Evolutionary conservation across 1,284 basidiomycete species (phyloP).

Genomic region (Marasmius fiardii): DNA sequence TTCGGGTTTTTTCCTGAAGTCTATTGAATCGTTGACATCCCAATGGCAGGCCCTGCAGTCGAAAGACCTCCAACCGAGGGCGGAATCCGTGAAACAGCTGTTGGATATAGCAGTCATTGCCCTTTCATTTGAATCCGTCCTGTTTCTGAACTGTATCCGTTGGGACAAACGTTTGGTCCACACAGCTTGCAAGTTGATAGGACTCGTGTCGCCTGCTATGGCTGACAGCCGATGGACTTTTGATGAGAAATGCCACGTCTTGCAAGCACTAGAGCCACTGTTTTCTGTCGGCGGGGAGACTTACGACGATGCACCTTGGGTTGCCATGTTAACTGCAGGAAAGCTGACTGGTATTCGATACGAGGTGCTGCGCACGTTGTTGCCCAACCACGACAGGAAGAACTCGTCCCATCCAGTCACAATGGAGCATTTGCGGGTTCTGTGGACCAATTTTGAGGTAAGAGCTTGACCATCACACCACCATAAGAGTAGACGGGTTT

Average conservation of each 20-base stretch:
- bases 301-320: slow-evolving; percentile 37
- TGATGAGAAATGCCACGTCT: slow-evolving; percentile 58
- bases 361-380: slow-evolving; percentile 41
- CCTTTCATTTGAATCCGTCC: slow-evolving; percentile 65
- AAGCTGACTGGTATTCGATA: slow-evolving; percentile 64
- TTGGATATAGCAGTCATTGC: slow-evolving; percentile 68
- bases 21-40: slow-evolving; percentile 46
- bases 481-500: background rate
- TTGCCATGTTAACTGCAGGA: slow-evolving; percentile 61
- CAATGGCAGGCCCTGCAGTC: slow-evolving; percentile 47
- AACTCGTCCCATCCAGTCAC: slow-evolving; percentile 18
- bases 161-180: slow-evolving; percentile 60
- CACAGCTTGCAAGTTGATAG: slow-evolving; percentile 54
- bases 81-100: slow-evolving; percentile 60
- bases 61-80: slow-evolving; percentile 37
- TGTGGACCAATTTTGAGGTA: slow-evolving; percentile 69
- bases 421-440: slow-evolving; percentile 39
- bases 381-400: slow-evolving; percentile 13
- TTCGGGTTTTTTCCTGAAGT: slow-evolving; percentile 59
- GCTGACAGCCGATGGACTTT: slow-evolving; percentile 49
- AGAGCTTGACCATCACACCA: slow-evolving; percentile 21
- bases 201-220: slow-evolving; percentile 39
- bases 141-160: slow-evolving; percentile 60
- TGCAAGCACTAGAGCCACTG: slow-evolving; percentile 66
- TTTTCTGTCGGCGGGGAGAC: slow-evolving; percentile 28